These are phyloP conservation scores for Coix lacrymajobi DNA, from an alignment of 176 grass and related monocot species.

Conservation along the genomic window DNA sequence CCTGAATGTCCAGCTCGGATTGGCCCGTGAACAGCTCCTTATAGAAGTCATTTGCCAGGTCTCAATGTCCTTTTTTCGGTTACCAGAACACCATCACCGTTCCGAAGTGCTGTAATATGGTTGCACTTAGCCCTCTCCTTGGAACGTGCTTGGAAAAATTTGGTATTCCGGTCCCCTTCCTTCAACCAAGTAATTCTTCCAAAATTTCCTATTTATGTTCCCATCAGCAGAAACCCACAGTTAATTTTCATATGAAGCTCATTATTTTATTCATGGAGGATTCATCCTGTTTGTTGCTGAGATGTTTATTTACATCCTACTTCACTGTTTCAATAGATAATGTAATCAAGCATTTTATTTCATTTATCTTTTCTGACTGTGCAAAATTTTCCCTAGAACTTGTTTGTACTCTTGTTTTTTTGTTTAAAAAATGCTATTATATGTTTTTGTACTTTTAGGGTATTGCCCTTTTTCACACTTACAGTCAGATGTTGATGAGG, in stretches of 20 bases:
- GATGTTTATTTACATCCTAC: neutral
- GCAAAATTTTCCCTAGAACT: neutral
- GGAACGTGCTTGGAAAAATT: too few relatives aligned
- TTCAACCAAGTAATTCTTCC: too few relatives aligned
- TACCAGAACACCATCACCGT: too few relatives aligned
- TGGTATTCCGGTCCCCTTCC: too few relatives aligned
- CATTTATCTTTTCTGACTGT: slow-evolving; percentile 7
- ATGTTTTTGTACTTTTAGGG: neutral
- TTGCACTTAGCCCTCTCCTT: too few relatives aligned
- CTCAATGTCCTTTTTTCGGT: too few relatives aligned
- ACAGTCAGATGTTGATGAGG: neutral
- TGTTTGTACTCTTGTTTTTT: neutral
- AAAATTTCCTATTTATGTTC: too few relatives aligned
- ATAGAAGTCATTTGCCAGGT: too few relatives aligned
- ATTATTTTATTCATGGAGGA: neutral
- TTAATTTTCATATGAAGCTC: neutral
- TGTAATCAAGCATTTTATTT: neutral
- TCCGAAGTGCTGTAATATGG: too few relatives aligned
- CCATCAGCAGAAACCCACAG: neutral
- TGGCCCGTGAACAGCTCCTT: too few relatives aligned
- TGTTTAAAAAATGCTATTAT: neutral
- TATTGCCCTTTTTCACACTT: neutral
- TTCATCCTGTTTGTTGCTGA: neutral
- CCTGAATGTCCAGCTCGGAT: too few relatives aligned
- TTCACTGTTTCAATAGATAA: neutral